Conservation (phyloP, 2,329 filamentous ascomycete species). For the Cadophora sp. region DNA sequence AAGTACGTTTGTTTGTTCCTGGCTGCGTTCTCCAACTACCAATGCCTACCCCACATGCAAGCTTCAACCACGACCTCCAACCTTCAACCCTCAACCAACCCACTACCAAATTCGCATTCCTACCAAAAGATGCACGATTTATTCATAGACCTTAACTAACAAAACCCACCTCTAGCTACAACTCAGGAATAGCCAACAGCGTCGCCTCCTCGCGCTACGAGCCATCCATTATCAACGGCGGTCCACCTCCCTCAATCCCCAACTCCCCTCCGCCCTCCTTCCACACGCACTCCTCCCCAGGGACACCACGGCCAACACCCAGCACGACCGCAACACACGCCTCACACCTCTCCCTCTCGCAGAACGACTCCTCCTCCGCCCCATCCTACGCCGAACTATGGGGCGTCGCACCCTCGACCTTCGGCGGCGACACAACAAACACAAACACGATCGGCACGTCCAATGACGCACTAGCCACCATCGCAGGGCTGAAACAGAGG, state of each 20-base stretch:
- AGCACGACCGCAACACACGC: constrained; percentile 25
- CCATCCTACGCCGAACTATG: constrained; percentile 35
- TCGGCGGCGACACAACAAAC: constrained; percentile 26
- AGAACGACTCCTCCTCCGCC: neutral
- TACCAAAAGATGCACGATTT: too few relatives aligned
- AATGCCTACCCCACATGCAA: neutral
- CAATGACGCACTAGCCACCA: constrained; percentile 37
- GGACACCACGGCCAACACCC: constrained; percentile 35
- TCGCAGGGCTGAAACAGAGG: constrained; percentile 36
- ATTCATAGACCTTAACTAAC: neutral
- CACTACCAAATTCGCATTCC: neutral
- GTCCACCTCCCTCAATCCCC: constrained; percentile 34
- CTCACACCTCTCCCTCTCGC: constrained; percentile 4
- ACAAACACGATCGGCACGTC: constrained; percentile 26
- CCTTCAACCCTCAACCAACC: neutral
- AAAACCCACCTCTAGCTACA: constrained; percentile 33
- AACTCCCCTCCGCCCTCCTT: constrained; percentile 40
- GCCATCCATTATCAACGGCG: constrained; percentile 28
- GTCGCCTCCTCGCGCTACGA: constrained; percentile 31
- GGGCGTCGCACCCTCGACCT: constrained; percentile 40
- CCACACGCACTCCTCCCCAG: constrained; percentile 35
- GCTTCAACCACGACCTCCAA: neutral
- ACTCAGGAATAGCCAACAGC: constrained; percentile 37
- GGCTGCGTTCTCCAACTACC: too few relatives aligned
- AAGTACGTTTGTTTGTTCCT: constrained; percentile 11